A percentile compares a stretch with the other conserved stretches of the same genome.
phyloP scores from a whole-genome alignment of 169 alveolate genomes.

The Eimeria maxima region DNA sequence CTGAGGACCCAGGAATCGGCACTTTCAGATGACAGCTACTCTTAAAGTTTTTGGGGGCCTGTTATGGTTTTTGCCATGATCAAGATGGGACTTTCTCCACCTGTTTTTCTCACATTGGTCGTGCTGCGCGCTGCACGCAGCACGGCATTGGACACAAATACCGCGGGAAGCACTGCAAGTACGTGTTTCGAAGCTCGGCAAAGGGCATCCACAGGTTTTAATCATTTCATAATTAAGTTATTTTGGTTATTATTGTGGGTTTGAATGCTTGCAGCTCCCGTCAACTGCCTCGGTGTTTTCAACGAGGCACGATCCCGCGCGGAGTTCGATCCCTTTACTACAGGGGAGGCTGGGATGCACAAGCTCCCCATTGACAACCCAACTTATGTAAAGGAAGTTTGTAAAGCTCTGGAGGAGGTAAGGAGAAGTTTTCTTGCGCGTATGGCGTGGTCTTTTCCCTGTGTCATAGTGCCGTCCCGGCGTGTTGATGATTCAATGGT shows the following conservation, averaged over 20 bases:
- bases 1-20: not conserved
- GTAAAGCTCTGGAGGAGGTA: not conserved
- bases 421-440: not conserved
- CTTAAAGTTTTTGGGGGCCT: not conserved
- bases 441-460: not conserved
- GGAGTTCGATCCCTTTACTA: not conserved
- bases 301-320: not conserved
- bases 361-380: not conserved
- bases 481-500: not conserved
- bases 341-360: not conserved
- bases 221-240: not conserved
- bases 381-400: not conserved
- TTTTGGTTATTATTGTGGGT: not conserved
- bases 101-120: not conserved
- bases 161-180: not conserved
- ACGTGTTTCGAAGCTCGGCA: not conserved
- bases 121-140: not conserved
- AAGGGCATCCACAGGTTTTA: not conserved
- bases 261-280: not conserved
- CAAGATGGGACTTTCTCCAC: not conserved
- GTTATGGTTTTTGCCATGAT: not conserved
- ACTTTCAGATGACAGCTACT: not conserved
- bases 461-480: not conserved
- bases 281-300: constrained; percentile 4
- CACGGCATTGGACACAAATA: not conserved